Evolutionary conservation across 345 rosid species (phyloP).

Genomic region (Melaleuca alternifolia): DNA sequence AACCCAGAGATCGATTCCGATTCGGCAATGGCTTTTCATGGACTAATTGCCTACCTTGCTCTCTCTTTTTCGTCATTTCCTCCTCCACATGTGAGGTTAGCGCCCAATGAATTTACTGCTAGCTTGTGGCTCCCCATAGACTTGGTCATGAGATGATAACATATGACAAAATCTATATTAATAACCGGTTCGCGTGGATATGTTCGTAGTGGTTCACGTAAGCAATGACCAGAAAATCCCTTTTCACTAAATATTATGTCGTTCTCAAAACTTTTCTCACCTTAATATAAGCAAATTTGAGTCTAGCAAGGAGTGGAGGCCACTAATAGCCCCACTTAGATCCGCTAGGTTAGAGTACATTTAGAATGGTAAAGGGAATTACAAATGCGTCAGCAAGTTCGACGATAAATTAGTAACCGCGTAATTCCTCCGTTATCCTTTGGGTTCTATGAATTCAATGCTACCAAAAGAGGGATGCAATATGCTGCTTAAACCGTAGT

Average conservation of each 20-base stretch:
- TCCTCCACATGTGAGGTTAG: too few species aligned
- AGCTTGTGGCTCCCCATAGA: neutral
- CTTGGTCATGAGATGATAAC: neutral
- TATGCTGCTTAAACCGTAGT: fast-evolving
- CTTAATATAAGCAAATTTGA: neutral
- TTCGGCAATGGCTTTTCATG: neutral
- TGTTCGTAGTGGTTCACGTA: neutral
- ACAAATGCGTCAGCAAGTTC: neutral
- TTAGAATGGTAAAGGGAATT: neutral
- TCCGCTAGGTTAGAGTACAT: neutral
- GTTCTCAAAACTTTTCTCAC: too few species aligned
- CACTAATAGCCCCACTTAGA: neutral
- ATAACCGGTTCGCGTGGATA: neutral
- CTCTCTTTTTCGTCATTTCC: too few species aligned
- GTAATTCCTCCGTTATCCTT: neutral
- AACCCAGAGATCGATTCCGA: neutral
- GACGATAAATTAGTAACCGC: neutral
- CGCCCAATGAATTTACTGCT: neutral
- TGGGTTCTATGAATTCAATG: too few species aligned
- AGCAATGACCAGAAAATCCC: too few species aligned
- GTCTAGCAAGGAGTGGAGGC: neutral
- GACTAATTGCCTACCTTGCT: neutral
- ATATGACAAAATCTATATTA: neutral
- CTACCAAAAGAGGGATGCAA: fast-evolving
- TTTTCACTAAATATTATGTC: too few species aligned